A percentile compares a stretch with the other conserved stretches of the same genome.
Conservation (phyloP, 2,329 filamentous ascomycete species). For the Fusarium sambucinum region DNA sequence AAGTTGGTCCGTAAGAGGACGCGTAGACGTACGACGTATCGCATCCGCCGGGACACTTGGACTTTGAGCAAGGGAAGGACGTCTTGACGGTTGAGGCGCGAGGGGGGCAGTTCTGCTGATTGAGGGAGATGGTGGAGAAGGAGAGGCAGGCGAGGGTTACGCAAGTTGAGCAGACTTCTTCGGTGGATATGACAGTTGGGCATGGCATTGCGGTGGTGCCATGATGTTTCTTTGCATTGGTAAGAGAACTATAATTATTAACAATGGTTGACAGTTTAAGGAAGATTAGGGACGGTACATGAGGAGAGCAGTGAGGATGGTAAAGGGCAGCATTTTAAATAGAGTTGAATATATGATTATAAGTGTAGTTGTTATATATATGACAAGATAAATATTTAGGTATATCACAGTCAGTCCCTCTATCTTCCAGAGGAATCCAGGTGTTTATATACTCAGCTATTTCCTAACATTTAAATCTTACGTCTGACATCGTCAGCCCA, state of each 20-base stretch:
- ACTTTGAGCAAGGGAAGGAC: slow-evolving; percentile 42
- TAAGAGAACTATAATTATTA: slow-evolving; percentile 20
- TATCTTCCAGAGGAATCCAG: no score
- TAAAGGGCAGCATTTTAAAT: slow-evolving; percentile 22
- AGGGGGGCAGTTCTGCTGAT: slow-evolving; percentile 48
- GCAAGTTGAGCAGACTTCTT: slow-evolving; percentile 52
- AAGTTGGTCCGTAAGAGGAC: slow-evolving; percentile 31
- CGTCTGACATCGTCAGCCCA: slow-evolving; percentile 9
- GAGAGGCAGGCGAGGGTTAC: slow-evolving; percentile 48
- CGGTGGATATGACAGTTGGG: slow-evolving; percentile 52
- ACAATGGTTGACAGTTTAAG: neutral
- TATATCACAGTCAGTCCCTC: neutral
- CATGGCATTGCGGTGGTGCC: slow-evolving; percentile 39
- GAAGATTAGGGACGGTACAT: slow-evolving; percentile 8
- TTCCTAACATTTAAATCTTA: neutral
- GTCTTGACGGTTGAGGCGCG: slow-evolving; percentile 47
- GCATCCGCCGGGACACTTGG: slow-evolving; percentile 44
- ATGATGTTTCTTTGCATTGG: slow-evolving; percentile 14
- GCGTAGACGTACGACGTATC: slow-evolving; percentile 43
- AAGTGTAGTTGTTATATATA: neutral
- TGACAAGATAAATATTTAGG: no score
- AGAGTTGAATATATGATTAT: neutral
- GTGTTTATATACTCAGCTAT: slow-evolving; percentile 9
- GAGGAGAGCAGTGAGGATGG: slow-evolving; percentile 12
- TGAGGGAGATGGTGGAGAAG: slow-evolving; percentile 49